Evolutionary conservation across 2,329 filamentous ascomycete genomes (phyloP), one percentile per base, ranked within the genome.

Genomic region (Aspergillus pseudoglaucus): DNA sequence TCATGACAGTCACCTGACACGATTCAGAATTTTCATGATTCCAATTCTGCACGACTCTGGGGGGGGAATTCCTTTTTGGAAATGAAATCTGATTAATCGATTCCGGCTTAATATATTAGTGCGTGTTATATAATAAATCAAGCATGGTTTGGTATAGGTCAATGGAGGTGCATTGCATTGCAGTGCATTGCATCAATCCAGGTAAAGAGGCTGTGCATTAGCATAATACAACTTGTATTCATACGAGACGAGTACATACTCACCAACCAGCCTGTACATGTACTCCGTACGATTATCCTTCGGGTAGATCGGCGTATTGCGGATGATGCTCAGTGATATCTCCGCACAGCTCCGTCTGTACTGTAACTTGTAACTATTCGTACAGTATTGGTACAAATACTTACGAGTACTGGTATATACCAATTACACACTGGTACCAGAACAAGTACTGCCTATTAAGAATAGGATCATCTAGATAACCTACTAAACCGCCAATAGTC

Each of bases 1-100:
- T 32, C 8, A 18, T 35, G n/a, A 14, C 42, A 40, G 50, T 49
- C 47, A 52, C 48, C 47, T 52, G 47, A 47, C 39, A 27, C 25
- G 27, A 37, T 47, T 20, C 20, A 30, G 25, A 30, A 30, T 30
- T 30, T 30, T 30, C 25, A 30, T 30, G 12, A 30, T 30, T 30
- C 25, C 33, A 35, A 35, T 15, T 35, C 33, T 35, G 33, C 33
- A 35, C n/a, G 33, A 5, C 15, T 35, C 25, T 30, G 10, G 10
- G 10, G 10, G 10, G 10, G 10, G 25, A 30, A 30, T 35, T 35
- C n/a, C 33, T 17, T 35, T 6, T 14, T 12, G 10, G 10, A 12
- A 30, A 17, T 17, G 6, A n/a, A 17, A 35, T 17, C 33, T 35
- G 33, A 35, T 35, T 35, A n/a, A 35, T 35, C 15, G 33, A 35